These are phyloP conservation scores for Trichoderma oligosporum DNA, from an alignment of 2,329 filamentous ascomycete genomes.

Conservation along the genomic window DNA sequence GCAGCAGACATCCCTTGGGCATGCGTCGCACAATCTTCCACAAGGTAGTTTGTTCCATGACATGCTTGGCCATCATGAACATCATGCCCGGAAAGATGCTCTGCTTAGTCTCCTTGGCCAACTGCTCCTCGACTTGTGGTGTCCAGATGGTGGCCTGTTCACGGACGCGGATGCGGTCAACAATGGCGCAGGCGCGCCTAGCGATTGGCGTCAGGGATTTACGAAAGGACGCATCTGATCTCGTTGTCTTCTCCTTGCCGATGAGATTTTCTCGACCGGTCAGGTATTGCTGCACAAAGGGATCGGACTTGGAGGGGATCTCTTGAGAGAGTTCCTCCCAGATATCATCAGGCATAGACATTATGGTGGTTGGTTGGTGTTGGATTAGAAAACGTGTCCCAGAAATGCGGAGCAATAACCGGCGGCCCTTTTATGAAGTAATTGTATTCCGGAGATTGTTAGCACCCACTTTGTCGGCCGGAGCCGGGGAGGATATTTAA, in stretches of 20 bases:
- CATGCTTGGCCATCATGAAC: constrained; percentile 81
- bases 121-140: constrained; percentile 63
- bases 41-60: constrained; percentile 77
- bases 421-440: constrained; percentile 14
- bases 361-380: constrained; percentile 21
- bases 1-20: constrained; percentile 83
- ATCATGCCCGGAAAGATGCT: constrained; percentile 86
- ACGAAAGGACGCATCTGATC: constrained; percentile 70
- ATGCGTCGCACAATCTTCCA: constrained; percentile 82
- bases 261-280: constrained; percentile 72
- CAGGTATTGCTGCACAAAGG: constrained; percentile 80
- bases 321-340: constrained; percentile 56
- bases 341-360: constrained; percentile 51
- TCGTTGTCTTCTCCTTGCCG: constrained; percentile 72
- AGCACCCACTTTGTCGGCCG: constrained; percentile 11
- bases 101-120: constrained; percentile 58
- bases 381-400: constrained; percentile 3
- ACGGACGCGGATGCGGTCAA: constrained; percentile 71
- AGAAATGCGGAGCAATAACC: constrained; percentile 2
- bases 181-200: constrained; percentile 71
- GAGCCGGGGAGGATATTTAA: constrained; percentile 7
- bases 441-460: neutral
- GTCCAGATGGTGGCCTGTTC: constrained; percentile 78
- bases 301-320: constrained; percentile 59
- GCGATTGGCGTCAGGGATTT: constrained; percentile 75